Evolutionary conservation across 768 basidiomycete species (phyloP), one percentile per base, ranked within the genome.

Genomic region (Jaapia argillacea): DNA sequence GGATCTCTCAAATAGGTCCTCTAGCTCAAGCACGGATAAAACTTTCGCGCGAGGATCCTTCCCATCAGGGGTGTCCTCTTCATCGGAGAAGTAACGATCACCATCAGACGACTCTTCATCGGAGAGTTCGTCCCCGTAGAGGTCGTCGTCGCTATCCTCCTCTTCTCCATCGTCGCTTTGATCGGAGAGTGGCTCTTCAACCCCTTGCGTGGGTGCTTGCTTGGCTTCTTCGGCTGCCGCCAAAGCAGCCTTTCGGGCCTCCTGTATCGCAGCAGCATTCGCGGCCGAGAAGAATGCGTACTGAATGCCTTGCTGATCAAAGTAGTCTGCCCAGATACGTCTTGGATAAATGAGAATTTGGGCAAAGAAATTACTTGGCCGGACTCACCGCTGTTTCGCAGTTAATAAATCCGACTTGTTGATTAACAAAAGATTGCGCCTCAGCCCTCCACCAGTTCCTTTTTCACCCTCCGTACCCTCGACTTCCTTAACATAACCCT

Each of bases 351-450:
- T 31, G 26, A 16, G 42, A 13, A 37, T 25, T 5, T 20, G 12
- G 7, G 28, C 3, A 39, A 7, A 3, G 14, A 1, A 28, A 18
- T 12, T 22, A 13, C 25, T 16, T 5, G 31, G 49, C 5, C 24
- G 12, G 5, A 45, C 69, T 47, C 50, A 89, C 91, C 94, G 76
- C 65, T 99, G 96, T 39, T 80, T 70, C 3, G 72, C 68, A 13
- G 89, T 94, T 51, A 99, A 62, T 41, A 99, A 65, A 70, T 99
- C 96, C 7, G 93, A 79, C 60, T 99, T 99, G 62, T 99, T 99
- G 59, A 98, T 86, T 45, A 98, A 70, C 21, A 99, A 61, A 58
- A 98, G 62, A 54, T 71, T 85, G 57, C 70, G 75, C 56, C 93
- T 72, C 56, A 76, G 73, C 6, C 81, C 85, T 54, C 68, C 76